Percentiles rank a stretch among this genome's conserved stretches.
These are phyloP conservation scores for Boletus mariae DNA, from an alignment of 1,284 basidiomycete genomes.

Conservation along the genomic window DNA sequence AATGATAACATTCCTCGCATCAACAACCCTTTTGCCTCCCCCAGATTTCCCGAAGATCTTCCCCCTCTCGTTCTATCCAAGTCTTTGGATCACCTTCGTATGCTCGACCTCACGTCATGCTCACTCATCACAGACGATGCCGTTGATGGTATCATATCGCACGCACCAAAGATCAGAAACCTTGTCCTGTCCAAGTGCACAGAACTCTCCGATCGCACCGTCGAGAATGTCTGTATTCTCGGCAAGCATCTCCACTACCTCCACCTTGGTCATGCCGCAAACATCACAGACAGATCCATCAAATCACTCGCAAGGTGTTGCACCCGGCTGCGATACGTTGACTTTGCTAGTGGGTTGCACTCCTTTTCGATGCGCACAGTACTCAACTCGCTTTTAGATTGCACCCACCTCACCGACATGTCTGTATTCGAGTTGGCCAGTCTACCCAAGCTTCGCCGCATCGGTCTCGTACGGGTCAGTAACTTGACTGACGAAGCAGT, in stretches of 20 bases:
- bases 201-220: constrained; percentile 79
- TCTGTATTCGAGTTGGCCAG: constrained; percentile 89
- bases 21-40: constrained; percentile 52
- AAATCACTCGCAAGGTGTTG: constrained; percentile 82
- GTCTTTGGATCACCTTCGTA: constrained; percentile 78
- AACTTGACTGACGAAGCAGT: constrained; percentile 94
- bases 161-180: constrained; percentile 88
- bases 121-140: constrained; percentile 81
- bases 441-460: constrained; percentile 87
- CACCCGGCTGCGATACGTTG: constrained; percentile 92
- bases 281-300: constrained; percentile 90
- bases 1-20: constrained; percentile 35
- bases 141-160: constrained; percentile 84
- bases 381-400: constrained; percentile 52
- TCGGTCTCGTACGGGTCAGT: constrained; percentile 91
- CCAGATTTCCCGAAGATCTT: constrained; percentile 41
- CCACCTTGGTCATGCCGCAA: constrained; percentile 88
- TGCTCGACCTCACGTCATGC: constrained; percentile 89
- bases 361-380: background rate
- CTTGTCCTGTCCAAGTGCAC: constrained; percentile 91
- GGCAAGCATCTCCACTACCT: constrained; percentile 94
- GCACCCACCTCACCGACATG: constrained; percentile 85
- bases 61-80: constrained; percentile 61
- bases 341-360: constrained; percentile 82
- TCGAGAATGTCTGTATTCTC: constrained; percentile 83